These are phyloP conservation scores for Xylariaceae sp. DNA, from an alignment of 2,329 filamentous ascomycete species.

Conservation along the genomic window DNA sequence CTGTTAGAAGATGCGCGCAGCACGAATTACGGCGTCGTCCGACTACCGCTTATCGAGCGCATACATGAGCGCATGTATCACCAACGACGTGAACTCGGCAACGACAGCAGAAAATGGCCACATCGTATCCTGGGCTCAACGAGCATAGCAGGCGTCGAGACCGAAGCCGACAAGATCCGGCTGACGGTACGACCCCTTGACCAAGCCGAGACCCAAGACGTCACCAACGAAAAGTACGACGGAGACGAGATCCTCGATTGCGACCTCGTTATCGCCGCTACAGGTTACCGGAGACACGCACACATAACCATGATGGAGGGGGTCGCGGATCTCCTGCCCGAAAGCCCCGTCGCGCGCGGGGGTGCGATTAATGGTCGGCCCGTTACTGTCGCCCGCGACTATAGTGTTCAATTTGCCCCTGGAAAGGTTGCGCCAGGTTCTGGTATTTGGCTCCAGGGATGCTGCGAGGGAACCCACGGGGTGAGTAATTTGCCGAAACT, in stretches of 20 bases:
- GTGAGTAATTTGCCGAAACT: slow-evolving; percentile 48
- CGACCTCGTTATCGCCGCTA: slow-evolving; percentile 79
- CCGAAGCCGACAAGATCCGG: slow-evolving; percentile 46
- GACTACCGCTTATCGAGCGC: slow-evolving; percentile 81
- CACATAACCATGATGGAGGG: slow-evolving; percentile 71
- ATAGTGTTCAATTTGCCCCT: slow-evolving; percentile 65
- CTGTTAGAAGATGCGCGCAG: slow-evolving; percentile 64
- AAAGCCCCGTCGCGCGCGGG: slow-evolving; percentile 23
- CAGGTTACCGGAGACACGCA: slow-evolving; percentile 73
- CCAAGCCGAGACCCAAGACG: slow-evolving; percentile 12
- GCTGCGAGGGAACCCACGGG: slow-evolving; percentile 87
- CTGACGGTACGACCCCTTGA: slow-evolving; percentile 52
- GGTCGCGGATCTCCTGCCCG: slow-evolving; percentile 60
- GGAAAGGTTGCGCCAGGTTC: slow-evolving; percentile 64
- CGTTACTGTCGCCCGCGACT: slow-evolving; percentile 62
- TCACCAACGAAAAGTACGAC: slow-evolving; percentile 23
- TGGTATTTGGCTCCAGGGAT: slow-evolving; percentile 89
- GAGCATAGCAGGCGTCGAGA: slow-evolving; percentile 58
- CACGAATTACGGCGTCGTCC: slow-evolving; percentile 93
- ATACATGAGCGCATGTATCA: slow-evolving; percentile 86
- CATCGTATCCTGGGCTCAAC: slow-evolving; percentile 71
- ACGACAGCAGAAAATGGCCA: slow-evolving; percentile 69
- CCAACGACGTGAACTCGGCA: slow-evolving; percentile 65
- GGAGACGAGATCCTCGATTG: slow-evolving; percentile 62
- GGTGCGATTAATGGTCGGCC: slow-evolving; percentile 45